Evolutionary conservation across 768 basidiomycete genomes (phyloP).

Genomic region (Coprinopsis cinerea): DNA sequence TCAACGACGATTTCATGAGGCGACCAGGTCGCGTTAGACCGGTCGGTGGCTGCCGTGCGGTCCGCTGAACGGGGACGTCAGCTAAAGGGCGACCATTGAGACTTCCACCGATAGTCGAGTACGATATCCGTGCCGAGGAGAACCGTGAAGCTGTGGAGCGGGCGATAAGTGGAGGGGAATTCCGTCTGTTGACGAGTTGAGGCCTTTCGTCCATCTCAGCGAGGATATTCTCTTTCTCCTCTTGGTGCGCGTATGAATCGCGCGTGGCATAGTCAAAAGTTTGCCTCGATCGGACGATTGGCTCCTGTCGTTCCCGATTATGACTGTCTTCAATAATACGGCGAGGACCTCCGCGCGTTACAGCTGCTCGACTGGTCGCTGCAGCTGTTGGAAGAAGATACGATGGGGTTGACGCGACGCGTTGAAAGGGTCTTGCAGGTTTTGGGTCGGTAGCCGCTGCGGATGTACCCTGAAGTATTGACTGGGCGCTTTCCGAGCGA

Average conservation of each 20-base stretch:
- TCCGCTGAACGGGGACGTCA: constrained; percentile 29
- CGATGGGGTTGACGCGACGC: constrained; percentile 43
- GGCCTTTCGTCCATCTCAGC: constrained; percentile 33
- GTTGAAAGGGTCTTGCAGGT: constrained; percentile 52
- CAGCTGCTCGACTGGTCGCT: no score
- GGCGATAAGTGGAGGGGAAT: constrained; percentile 29
- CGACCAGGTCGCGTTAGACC: constrained; percentile 43
- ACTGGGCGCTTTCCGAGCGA: constrained; percentile 60
- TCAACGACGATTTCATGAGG: constrained; percentile 39
- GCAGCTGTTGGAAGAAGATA: constrained; percentile 27
- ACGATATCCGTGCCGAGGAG: constrained; percentile 19
- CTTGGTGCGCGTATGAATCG: constrained; percentile 26
- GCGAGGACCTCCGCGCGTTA: no score
- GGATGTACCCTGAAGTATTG: constrained; percentile 34
- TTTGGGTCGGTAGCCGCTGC: constrained; percentile 22
- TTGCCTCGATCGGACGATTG: constrained; percentile 20
- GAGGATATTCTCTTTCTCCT: constrained; percentile 46
- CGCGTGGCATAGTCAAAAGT: constrained; percentile 19
- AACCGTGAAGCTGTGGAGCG: constrained; percentile 25
- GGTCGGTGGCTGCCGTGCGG: constrained; percentile 37
- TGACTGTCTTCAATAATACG: constrained; percentile 39
- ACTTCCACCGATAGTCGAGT: constrained; percentile 18
- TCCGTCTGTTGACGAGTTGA: constrained; percentile 20
- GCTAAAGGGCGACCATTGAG: constrained; percentile 22
- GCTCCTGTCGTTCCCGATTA: constrained; percentile 20